Percentiles rank a stretch among this genome's conserved stretches.
These are phyloP conservation scores for Fraxinus americana DNA, from an alignment of 257 asterid genomes.

Conservation along the genomic window DNA sequence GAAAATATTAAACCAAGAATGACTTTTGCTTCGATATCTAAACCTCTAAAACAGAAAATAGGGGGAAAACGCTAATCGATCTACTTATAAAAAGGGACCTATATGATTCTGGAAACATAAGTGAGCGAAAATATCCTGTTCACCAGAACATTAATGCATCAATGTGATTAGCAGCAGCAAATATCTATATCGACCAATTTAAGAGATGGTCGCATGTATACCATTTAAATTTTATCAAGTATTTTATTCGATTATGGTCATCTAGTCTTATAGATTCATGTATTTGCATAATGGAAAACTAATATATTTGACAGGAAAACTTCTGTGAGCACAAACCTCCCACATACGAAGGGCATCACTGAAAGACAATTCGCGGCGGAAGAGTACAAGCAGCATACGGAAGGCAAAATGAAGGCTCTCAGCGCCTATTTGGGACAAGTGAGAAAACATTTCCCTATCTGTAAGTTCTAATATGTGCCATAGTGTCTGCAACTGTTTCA, in stretches of 20 bases:
- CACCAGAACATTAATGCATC: not conserved
- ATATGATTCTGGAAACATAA: not conserved
- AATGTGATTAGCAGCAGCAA: not conserved
- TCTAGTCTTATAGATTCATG: not conserved
- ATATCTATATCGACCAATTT: not conserved
- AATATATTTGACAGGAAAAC: conserved; percentile 19
- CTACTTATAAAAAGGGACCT: not conserved
- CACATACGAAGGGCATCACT: conserved; percentile 93
- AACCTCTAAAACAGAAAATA: not conserved
- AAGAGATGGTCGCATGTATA: not conserved
- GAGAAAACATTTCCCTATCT: conserved; percentile 85
- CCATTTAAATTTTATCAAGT: not conserved
- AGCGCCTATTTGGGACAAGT: conserved; percentile 84
- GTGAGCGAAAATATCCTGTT: not conserved
- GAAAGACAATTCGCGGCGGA: conserved; percentile 95
- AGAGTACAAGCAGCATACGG: conserved; percentile 97
- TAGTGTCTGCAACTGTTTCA: conserved; percentile 93
- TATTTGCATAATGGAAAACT: conserved; percentile 16
- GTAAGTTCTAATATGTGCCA: conserved; percentile 93
- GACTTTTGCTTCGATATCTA: not conserved
- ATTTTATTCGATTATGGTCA: not conserved
- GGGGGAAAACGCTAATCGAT: not conserved
- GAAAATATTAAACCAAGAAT: not conserved
- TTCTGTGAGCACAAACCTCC: conserved; percentile 79
- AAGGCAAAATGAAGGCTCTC: conserved; percentile 99